Conservation (phyloP, 805 yeast species). For the Candida vaughaniae region DNA sequence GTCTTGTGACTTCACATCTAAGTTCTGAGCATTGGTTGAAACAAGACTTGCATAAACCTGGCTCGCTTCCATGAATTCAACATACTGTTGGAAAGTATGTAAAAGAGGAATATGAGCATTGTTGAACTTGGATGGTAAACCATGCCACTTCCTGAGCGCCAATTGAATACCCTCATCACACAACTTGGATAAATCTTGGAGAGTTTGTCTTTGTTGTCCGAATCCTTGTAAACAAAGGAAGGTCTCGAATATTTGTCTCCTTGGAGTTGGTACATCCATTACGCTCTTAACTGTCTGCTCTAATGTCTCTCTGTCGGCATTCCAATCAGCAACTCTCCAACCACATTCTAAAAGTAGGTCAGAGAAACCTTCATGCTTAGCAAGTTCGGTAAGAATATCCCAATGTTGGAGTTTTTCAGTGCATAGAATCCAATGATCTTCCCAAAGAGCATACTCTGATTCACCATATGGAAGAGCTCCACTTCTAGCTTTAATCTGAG, state of each 20-base stretch:
- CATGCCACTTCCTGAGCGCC: conserved; percentile 89
- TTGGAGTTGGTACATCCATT: conserved; percentile 98
- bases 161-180: conserved; percentile 97
- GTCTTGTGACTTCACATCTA: conserved; percentile 92
- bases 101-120: conserved; percentile 85
- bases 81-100: conserved; percentile 95
- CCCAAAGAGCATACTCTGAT: conserved; percentile 94
- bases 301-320: conserved; percentile 87
- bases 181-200: conserved; percentile 77
- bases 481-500: conserved; percentile 93
- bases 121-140: conserved; percentile 73
- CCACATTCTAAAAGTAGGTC: conserved; percentile 96
- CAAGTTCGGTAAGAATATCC: conserved; percentile 94
- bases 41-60: conserved; percentile 87
- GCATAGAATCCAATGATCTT: conserved; percentile 96
- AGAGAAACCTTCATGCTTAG: conserved; percentile 97
- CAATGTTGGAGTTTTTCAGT: conserved; percentile 97
- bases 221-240: conserved; percentile 90
- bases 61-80: conserved; percentile 95
- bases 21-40: conserved; percentile 86
- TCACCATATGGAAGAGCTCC: conserved; percentile 95
- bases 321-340: conserved; percentile 99
- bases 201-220: conserved; percentile 84
- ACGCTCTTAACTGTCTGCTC: conserved; percentile 94
- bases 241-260: conserved; percentile 94